A percentile compares a stretch with the other conserved stretches of the same genome.
Evolutionary conservation across 305 asterid species (phyloP).

Genomic region (Fraxinus dipetala): DNA sequence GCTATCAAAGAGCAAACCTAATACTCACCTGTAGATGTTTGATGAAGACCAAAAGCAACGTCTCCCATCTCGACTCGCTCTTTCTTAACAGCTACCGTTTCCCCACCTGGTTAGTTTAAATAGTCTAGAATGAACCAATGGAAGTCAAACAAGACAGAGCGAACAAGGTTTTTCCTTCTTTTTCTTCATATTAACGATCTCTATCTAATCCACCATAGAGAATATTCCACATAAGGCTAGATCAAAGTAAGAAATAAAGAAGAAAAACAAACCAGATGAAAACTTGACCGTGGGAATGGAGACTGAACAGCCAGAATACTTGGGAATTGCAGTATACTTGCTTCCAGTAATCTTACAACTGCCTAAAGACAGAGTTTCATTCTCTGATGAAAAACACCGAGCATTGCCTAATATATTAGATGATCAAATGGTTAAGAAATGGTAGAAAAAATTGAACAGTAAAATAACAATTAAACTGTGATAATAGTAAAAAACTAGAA

Average conservation of each 20-base stretch:
- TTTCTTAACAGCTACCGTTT: constrained; percentile 8
- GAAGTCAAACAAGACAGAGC: not conserved
- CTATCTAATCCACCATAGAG: not conserved
- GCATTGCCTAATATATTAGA: constrained; percentile 20
- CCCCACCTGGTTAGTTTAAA: constrained; percentile 25
- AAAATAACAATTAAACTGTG: not conserved
- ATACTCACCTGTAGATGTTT: constrained; percentile 12
- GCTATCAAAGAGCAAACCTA: not conserved
- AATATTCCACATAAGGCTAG: not conserved
- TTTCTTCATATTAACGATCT: not conserved
- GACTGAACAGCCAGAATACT: constrained; percentile 12
- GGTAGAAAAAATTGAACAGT: not conserved
- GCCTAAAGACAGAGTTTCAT: constrained; percentile 9
- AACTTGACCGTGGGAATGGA: constrained; percentile 10
- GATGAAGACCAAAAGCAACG: constrained; percentile 6
- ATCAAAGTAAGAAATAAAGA: not conserved
- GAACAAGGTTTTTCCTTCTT: not conserved
- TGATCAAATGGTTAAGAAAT: constrained; percentile 4
- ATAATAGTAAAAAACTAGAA: not conserved
- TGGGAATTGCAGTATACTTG: not conserved
- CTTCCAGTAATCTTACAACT: constrained; percentile 6
- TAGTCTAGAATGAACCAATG: not conserved
- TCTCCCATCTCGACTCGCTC: constrained; percentile 16
- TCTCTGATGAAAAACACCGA: constrained; percentile 8
- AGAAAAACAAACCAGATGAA: constrained; percentile 28